Conservation (phyloP, 2,329 filamentous ascomycete species). For the Blastomyces silverae region DNA sequence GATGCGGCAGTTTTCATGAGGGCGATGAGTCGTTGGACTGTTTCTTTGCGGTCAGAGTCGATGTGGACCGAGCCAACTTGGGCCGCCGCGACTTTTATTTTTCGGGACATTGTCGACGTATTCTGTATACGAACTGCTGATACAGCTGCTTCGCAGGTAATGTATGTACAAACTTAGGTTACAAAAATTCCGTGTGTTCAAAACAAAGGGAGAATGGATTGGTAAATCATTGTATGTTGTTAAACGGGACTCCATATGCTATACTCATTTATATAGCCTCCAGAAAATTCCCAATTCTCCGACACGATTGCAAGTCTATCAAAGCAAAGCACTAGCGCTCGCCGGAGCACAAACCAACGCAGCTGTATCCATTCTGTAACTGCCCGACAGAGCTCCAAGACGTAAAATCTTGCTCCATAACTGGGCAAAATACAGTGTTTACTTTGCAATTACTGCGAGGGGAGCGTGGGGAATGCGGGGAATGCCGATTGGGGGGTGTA, state of each 20-base stretch:
- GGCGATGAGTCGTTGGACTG: background rate
- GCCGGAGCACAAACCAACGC: background rate
- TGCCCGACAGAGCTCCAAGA: background rate
- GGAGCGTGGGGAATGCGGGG: background rate
- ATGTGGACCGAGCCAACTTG: constrained; percentile 7
- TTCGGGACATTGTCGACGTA: background rate
- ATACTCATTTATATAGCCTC: background rate
- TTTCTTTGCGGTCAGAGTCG: background rate
- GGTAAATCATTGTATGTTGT: background rate
- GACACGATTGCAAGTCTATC: too few relatives aligned
- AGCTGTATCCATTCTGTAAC: background rate
- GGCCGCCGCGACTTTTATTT: background rate
- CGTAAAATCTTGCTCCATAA: background rate
- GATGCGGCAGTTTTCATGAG: constrained; percentile 1
- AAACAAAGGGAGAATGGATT: background rate
- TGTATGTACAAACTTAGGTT: background rate
- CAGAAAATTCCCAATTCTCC: background rate
- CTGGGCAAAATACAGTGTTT: background rate
- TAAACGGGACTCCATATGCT: background rate
- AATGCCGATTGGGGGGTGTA: background rate
- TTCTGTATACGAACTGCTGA: background rate
- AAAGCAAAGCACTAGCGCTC: background rate
- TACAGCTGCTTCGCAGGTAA: background rate
- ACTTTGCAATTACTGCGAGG: background rate
- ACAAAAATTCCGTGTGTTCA: background rate